Base-by-base conservation (phyloP, 306 rosid genomes). In the Lathyrus aphaca region DNA sequence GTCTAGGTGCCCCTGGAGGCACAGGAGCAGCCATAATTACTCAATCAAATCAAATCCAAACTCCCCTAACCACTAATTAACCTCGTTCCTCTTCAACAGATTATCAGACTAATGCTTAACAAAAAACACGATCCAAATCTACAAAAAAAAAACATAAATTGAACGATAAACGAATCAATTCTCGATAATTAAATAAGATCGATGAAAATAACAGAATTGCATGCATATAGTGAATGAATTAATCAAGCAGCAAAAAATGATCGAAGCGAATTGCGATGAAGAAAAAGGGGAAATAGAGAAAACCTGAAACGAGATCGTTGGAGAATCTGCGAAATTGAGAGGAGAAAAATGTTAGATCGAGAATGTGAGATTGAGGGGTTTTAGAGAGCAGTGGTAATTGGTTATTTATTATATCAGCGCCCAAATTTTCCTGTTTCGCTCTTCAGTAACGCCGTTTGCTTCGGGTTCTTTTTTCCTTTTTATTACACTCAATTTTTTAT, bases 1-100 rank as follows among this genome's bases (percentile, higher is more conserved):
- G 91, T 82, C 98, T 84, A 71, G 93, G 89, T 86, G 96, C 96
- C 93, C 98, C 98, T 64, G 91, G 88, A 86, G 96, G 96, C 96
- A 88, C 91, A 82, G 82, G 75, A 80, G 93, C 92, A 64, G 93
- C 91, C 98, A 92, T 92, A 66, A 29, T 56, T 7, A 14, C 73
- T 75, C 72, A 80, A 78, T 74, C 82, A 64, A 64, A 39, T 65
- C 59, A 42, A 76, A 81, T 76, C 66, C 72, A 67, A 76, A 35
- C 8, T 35, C 39, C 39, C 2, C 9, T 30, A 50, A 53, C 53
- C 54, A 60, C 29, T n/a, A 43, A 19, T 15, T 43, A 70, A 54
- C 72, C 50, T 39, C 35, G 54, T 49, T 50, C 23, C 6, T 32
- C 58, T 69, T 62, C 74, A n/a, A 62, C 53, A 10, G 32, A 50